Evolutionary conservation across 768 basidiomycete genomes (phyloP).

Genomic region (Heimioporus sp.): DNA sequence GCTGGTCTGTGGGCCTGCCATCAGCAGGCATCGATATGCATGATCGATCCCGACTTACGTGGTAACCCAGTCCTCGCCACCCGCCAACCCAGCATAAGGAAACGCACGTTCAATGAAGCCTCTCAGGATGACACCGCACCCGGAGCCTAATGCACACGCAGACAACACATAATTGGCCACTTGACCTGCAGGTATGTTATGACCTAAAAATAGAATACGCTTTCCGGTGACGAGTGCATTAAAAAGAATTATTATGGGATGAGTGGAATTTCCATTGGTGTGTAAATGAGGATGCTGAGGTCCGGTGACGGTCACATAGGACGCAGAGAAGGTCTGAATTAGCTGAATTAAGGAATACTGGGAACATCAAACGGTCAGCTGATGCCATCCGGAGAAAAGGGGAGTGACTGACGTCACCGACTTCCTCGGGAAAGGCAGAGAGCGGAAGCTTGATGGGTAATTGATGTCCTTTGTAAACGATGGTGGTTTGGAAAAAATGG

Average conservation of each 20-base stretch:
- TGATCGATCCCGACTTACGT: constrained; percentile 52
- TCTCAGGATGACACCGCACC: constrained; percentile 78
- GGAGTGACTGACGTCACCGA: constrained; percentile 77
- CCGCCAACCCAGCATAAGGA: constrained; percentile 90
- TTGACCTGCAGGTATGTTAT: constrained; percentile 84
- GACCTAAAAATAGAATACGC: constrained; percentile 93
- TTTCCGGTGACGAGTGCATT: constrained; percentile 95
- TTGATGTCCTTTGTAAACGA: constrained; percentile 78
- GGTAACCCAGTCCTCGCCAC: constrained; percentile 86
- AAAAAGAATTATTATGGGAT: constrained; percentile 92
- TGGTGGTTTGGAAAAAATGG: constrained; percentile 87
- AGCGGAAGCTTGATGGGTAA: constrained; percentile 91
- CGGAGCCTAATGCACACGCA: constrained; percentile 90
- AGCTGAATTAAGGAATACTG: constrained; percentile 93
- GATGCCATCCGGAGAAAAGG: not conserved
- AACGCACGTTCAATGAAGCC: constrained; percentile 92
- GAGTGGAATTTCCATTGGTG: constrained; percentile 85
- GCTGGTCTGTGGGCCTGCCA: constrained; percentile 58
- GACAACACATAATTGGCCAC: constrained; percentile 92
- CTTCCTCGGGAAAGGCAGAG: constrained; percentile 88
- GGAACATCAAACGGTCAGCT: constrained; percentile 10
- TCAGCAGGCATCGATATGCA: not conserved
- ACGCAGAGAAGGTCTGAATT: constrained; percentile 75
- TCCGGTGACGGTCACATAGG: constrained; percentile 58
- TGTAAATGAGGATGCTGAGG: constrained; percentile 91